A percentile compares a stretch with the other conserved stretches of the same genome.
Conservation (phyloP, 2,329 filamentous ascomycete species). For the Cercospora nicotianae region DNA sequence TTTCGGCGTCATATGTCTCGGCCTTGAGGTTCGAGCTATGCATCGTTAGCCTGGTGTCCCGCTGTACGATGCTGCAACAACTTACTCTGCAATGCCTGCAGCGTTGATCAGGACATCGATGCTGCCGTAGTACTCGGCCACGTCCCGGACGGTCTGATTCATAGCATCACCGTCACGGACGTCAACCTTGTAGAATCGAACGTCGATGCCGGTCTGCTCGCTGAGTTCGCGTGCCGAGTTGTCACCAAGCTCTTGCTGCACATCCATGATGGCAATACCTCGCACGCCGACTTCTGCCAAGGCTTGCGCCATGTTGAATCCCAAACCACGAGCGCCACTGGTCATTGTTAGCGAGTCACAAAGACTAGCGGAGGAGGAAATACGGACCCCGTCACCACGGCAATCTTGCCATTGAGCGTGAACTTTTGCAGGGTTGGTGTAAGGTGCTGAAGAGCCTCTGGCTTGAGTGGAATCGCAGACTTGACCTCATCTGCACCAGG, state of each 20-base stretch:
- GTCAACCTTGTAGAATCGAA: conserved; percentile 76
- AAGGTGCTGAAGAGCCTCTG: conserved; percentile 51
- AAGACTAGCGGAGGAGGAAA: neutral
- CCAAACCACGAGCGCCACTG: conserved; percentile 73
- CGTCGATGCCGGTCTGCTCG: conserved; percentile 69
- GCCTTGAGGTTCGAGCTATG: conserved; percentile 74
- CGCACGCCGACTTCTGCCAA: conserved; percentile 74
- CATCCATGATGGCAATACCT: conserved; percentile 73
- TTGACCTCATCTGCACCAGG: conserved; percentile 38
- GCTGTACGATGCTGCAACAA: conserved; percentile 12
- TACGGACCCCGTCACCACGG: conserved; percentile 68
- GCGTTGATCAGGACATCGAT: conserved; percentile 78
- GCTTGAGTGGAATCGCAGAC: conserved; percentile 36
- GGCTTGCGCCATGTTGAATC: conserved; percentile 76
- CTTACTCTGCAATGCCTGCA: conserved; percentile 72
- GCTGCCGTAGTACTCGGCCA: conserved; percentile 65
- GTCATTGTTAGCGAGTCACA: conserved; percentile 33
- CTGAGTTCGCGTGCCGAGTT: conserved; percentile 68
- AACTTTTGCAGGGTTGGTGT: conserved; percentile 68
- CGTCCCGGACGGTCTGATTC: conserved; percentile 65
- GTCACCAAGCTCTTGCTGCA: conserved; percentile 73
- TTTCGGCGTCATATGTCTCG: conserved; percentile 72
- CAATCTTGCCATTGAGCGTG: conserved; percentile 61
- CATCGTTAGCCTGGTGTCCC: conserved; percentile 14
- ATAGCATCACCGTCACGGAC: conserved; percentile 71